phyloP scores from a whole-genome alignment of 176 grass and related monocot species.

The Lolium multiflorum region DNA sequence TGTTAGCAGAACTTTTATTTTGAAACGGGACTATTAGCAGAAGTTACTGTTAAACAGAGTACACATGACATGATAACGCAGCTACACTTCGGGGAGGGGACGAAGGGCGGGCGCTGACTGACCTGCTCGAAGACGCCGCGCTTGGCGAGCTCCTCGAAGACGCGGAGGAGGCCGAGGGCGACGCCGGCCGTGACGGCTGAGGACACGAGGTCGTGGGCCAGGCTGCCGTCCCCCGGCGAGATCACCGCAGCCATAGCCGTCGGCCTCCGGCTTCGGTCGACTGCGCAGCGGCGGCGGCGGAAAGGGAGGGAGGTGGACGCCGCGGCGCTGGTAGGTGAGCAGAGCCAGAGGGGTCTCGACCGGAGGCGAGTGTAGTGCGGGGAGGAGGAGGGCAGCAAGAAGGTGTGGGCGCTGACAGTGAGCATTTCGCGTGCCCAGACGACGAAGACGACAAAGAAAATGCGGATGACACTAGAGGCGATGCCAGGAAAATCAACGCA shows the following conservation, averaged over 20 bases:
- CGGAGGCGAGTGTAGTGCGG: neutral
- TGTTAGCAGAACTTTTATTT: neutral
- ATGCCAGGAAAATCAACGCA: neutral
- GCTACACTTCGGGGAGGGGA: neutral
- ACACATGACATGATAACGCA: neutral
- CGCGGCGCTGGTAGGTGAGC: conserved; percentile 10
- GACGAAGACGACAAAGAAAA: neutral
- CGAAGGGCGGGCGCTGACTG: neutral
- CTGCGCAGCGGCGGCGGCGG: neutral
- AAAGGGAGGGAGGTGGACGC: neutral
- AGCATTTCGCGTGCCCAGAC: conserved; percentile 30
- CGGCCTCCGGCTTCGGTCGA: conserved; percentile 12
- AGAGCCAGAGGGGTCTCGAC: neutral
- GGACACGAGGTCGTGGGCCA: conserved; percentile 59
- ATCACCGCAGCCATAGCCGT: conserved; percentile 40
- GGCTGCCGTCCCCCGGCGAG: conserved; percentile 34
- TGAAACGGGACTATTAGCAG: too few species aligned
- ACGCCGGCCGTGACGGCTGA: conserved; percentile 47
- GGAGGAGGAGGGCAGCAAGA: conserved; percentile 3
- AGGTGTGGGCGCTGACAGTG: conserved; percentile 35
- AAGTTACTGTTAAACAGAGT: neutral
- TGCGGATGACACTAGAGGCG: neutral
- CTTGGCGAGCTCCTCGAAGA: conserved; percentile 90
- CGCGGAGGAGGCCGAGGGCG: conserved; percentile 74
- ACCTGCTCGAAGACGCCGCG: conserved; percentile 89